Evolutionary conservation across 257 asterid species (phyloP).

Genomic region (Nicotiana knightiana): DNA sequence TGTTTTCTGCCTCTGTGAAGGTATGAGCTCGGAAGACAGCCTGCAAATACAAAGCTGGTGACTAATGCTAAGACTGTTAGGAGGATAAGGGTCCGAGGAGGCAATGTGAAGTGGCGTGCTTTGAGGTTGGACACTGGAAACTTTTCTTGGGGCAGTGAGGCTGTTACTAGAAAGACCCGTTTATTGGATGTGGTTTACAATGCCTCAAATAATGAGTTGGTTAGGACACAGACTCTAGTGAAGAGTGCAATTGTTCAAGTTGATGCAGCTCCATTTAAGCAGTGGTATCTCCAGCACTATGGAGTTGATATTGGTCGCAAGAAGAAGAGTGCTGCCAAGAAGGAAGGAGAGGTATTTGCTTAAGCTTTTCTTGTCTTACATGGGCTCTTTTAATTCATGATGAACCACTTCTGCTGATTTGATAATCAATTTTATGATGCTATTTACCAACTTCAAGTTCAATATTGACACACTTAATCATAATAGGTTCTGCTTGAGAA

Average conservation of each 20-base stretch:
- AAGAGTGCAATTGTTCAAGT: slow-evolving; percentile 36
- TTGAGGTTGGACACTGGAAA: slow-evolving; percentile 39
- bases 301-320: slow-evolving; percentile 50
- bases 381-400: not conserved
- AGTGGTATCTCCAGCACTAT: slow-evolving; percentile 48
- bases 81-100: slow-evolving; percentile 37
- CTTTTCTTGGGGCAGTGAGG: slow-evolving; percentile 42
- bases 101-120: slow-evolving; percentile 42
- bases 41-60: slow-evolving; percentile 36
- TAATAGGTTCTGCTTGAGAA: not conserved
- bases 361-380: not conserved
- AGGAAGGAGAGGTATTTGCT: slow-evolving; percentile 35
- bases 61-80: slow-evolving; percentile 42
- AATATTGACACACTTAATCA: not conserved
- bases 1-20: slow-evolving; percentile 11
- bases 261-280: slow-evolving; percentile 41
- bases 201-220: slow-evolving; percentile 39
- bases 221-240: slow-evolving; percentile 37
- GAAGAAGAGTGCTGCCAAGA: slow-evolving; percentile 43
- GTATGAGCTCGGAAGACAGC: slow-evolving; percentile 46
- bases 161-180: slow-evolving; percentile 37
- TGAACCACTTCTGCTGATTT: not conserved
- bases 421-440: not conserved
- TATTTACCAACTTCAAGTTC: not conserved
- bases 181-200: slow-evolving; percentile 35